These are phyloP conservation scores for Scedosporium aurantiacum DNA, from an alignment of 2,329 filamentous ascomycete species.

Conservation along the genomic window DNA sequence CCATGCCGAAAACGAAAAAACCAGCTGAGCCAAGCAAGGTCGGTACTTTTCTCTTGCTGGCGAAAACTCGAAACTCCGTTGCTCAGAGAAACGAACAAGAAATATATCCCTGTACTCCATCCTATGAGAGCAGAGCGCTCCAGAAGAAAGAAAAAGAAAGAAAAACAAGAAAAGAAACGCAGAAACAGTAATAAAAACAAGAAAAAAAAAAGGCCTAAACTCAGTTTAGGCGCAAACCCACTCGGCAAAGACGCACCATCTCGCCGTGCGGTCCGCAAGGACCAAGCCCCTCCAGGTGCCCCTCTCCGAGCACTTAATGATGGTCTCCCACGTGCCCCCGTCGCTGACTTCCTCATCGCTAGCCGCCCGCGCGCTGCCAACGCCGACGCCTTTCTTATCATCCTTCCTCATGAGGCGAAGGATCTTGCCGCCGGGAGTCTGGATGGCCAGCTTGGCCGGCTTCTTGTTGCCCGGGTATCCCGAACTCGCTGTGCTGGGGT, in stretches of 20 bases:
- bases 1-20: too few relatives aligned
- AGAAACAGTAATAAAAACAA: neutral
- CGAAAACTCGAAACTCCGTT: too few relatives aligned
- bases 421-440: constrained; percentile 90
- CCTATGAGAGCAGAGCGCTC: neutral
- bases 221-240: constrained; percentile 48
- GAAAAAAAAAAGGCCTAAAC: neutral
- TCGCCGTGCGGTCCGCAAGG: constrained; percentile 68
- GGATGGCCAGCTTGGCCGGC: constrained; percentile 89
- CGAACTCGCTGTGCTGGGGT: constrained; percentile 41
- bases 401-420: constrained; percentile 75
- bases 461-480: constrained; percentile 53
- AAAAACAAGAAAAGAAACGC: constrained; percentile 1
- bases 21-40: too few relatives aligned
- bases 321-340: constrained; percentile 76
- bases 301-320: constrained; percentile 78
- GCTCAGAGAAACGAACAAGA: too few relatives aligned
- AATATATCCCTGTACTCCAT: too few relatives aligned
- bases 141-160: neutral
- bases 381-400: constrained; percentile 46
- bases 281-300: constrained; percentile 75
- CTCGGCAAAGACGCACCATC: constrained; percentile 89
- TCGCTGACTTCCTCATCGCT: constrained; percentile 50
- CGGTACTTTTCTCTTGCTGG: too few relatives aligned
- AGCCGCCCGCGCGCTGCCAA: constrained; percentile 26